Conservation (phyloP, 2,329 filamentous ascomycete species). For the Stagonosporopsis cucurbitacearum region DNA sequence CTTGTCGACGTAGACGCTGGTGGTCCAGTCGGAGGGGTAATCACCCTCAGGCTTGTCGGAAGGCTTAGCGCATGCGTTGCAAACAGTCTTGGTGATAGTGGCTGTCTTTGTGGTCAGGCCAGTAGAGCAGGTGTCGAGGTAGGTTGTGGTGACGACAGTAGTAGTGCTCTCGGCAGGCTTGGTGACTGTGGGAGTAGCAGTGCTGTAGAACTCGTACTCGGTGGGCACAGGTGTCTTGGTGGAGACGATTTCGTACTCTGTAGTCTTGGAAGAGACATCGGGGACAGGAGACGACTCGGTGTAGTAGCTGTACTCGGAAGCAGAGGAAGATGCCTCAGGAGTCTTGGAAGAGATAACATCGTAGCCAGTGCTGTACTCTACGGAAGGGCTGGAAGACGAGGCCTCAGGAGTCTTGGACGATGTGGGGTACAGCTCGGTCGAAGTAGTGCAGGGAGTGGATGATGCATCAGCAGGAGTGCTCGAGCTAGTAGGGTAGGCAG, state of each 20-base stretch:
- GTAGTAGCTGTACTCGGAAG: constrained; percentile 8
- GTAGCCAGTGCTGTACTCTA: neutral
- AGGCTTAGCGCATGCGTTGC: constrained; percentile 30
- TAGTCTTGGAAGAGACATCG: constrained; percentile 13
- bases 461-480: constrained; percentile 2
- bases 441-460: constrained; percentile 25
- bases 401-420: constrained; percentile 14
- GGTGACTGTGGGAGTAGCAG: constrained; percentile 11
- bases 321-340: constrained; percentile 7
- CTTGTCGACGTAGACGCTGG: constrained; percentile 39
- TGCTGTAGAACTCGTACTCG: constrained; percentile 16
- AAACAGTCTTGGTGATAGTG: constrained; percentile 40
- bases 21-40: constrained; percentile 42
- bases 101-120: constrained; percentile 44
- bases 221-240: constrained; percentile 12
- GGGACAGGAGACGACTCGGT: constrained; percentile 26
- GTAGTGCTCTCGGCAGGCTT: constrained; percentile 16
- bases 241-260: constrained; percentile 12
- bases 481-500: constrained; percentile 4
- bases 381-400: neutral
- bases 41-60: constrained; percentile 23
- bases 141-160: constrained; percentile 30
- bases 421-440: constrained; percentile 11
- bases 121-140: constrained; percentile 47
- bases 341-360: constrained; percentile 2